Evolutionary conservation across 768 basidiomycete species (phyloP).

Genomic region (Phylloporus rhodoxanthus): DNA sequence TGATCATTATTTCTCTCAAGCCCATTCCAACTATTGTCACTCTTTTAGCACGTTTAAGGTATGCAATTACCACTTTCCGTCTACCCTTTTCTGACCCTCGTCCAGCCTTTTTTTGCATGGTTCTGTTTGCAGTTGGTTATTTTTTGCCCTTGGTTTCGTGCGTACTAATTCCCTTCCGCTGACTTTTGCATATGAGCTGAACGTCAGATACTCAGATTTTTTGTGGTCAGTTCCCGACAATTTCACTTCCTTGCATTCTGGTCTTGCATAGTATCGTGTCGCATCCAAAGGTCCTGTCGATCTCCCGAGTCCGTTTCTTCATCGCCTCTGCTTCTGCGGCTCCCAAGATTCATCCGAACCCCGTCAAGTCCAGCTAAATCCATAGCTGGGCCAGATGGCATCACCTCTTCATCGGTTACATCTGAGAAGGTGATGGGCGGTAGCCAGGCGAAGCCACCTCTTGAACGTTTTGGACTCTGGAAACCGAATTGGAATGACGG

Average conservation of each 20-base stretch:
- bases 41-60: conserved; percentile 11
- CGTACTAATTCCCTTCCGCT: neutral
- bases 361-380: neutral
- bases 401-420: neutral
- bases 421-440: neutral
- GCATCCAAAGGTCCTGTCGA: too few relatives aligned
- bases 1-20: neutral
- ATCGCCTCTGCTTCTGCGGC: too few relatives aligned
- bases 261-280: neutral
- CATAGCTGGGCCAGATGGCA: neutral
- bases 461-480: neutral
- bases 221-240: neutral
- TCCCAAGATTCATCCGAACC: neutral
- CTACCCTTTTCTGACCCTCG: neutral
- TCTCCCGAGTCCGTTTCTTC: neutral
- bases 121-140: neutral
- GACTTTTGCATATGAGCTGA: neutral
- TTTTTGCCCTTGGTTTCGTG: neutral
- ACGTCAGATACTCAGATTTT: neutral
- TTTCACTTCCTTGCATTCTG: neutral
- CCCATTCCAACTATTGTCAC: conserved; percentile 16
- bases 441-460: neutral
- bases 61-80: neutral
- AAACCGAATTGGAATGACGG: neutral
- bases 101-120: neutral